Conservation (phyloP, 2,329 filamentous ascomycete genomes). For the Stachybotrys chartarum region DNA sequence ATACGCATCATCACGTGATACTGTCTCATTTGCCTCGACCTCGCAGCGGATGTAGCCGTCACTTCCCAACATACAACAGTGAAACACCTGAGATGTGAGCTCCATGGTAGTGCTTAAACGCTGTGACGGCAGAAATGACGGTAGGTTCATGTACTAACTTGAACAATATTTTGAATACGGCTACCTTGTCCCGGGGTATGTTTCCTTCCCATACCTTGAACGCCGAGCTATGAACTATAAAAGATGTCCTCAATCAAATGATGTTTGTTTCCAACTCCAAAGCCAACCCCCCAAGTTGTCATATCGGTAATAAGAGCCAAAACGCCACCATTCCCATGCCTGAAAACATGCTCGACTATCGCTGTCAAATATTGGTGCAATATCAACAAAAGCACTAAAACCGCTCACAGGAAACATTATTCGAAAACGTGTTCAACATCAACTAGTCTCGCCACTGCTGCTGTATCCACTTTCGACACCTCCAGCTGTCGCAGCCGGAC, state of each 20-base stretch:
- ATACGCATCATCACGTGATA: not conserved
- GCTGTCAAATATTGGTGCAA: not conserved
- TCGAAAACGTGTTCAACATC: not conserved
- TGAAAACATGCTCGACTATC: not conserved
- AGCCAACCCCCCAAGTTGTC: not conserved
- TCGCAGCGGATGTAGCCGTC: no score
- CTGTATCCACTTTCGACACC: conserved; percentile 29
- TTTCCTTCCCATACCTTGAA: conserved; percentile 4
- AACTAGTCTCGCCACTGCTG: conserved; percentile 24
- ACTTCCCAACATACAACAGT: no score
- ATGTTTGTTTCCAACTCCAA: not conserved
- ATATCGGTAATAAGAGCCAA: not conserved
- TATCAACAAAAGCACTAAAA: not conserved
- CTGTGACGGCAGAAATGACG: no score
- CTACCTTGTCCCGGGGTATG: not conserved
- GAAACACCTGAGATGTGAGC: no score
- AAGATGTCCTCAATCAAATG: not conserved
- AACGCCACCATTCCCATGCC: not conserved
- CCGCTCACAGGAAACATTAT: not conserved
- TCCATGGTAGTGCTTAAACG: no score
- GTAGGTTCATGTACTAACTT: no score
- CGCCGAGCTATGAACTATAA: conserved; percentile 10
- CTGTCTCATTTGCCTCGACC: no score
- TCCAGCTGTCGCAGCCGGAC: conserved; percentile 33
- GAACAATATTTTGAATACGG: not conserved